phyloP scores from a whole-genome alignment of 140 eudicot genomes.

The Cichorium intybus region DNA sequence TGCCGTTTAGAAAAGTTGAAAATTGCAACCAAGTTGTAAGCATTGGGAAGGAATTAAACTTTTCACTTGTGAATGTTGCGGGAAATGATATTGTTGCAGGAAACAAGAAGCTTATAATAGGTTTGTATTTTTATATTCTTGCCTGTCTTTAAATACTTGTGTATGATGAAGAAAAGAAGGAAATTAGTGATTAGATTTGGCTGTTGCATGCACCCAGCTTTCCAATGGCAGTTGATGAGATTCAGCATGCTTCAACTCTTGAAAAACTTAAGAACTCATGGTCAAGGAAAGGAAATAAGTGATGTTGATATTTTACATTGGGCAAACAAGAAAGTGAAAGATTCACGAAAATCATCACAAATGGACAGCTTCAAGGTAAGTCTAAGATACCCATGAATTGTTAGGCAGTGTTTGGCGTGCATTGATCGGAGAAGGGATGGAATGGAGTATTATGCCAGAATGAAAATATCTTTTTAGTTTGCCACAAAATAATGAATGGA shows the following conservation, averaged over 20 bases:
- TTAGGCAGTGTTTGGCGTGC: too few species aligned
- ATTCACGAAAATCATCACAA: slow-evolving; percentile 42
- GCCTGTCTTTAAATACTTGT: background rate
- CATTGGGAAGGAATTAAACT: slow-evolving; percentile 70
- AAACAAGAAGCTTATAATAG: slow-evolving; percentile 89
- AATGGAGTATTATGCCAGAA: too few species aligned
- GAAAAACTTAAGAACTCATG: slow-evolving; percentile 62
- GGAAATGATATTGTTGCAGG: slow-evolving; percentile 89
- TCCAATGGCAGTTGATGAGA: slow-evolving; percentile 88
- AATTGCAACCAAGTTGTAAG: slow-evolving; percentile 88
- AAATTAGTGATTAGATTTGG: slow-evolving; percentile 13
- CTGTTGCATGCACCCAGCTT: slow-evolving; percentile 43
- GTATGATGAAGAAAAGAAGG: slow-evolving; percentile 8
- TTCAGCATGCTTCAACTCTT: slow-evolving; percentile 78
- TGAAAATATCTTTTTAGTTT: too few species aligned
- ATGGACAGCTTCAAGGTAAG: slow-evolving; percentile 89
- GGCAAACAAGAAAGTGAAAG: slow-evolving; percentile 80
- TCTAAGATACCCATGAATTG: too few species aligned
- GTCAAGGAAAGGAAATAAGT: slow-evolving; percentile 81
- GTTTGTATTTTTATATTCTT: slow-evolving; percentile 30
- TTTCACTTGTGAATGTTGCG: slow-evolving; percentile 85
- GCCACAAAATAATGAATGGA: too few species aligned
- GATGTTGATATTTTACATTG: slow-evolving; percentile 72
- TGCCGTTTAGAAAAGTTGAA: slow-evolving; percentile 89
- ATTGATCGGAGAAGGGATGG: too few species aligned